phyloP scores from a whole-genome alignment of 345 rosid genomes.

The Cochlearia excelsa region DNA sequence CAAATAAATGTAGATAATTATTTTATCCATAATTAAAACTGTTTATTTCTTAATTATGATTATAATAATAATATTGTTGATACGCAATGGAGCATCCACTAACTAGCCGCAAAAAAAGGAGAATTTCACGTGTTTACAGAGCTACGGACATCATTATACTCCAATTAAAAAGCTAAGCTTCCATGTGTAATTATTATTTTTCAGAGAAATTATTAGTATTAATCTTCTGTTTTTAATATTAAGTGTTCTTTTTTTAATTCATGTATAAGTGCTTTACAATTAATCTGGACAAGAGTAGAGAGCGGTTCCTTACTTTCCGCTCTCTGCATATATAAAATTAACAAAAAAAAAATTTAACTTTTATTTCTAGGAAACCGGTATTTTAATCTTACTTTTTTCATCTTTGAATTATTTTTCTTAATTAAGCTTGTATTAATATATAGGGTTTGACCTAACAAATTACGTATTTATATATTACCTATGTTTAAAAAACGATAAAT shows the following conservation, averaged over 20 bases:
- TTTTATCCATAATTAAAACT: neutral
- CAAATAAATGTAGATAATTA: conserved; percentile 4
- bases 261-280: conserved; percentile 30
- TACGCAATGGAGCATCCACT: conserved; percentile 42
- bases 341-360: too few species aligned
- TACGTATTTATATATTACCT: neutral
- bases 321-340: conserved; percentile 15
- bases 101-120: conserved; percentile 44
- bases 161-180: conserved; percentile 40
- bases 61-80: conserved; percentile 30
- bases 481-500: too few species aligned
- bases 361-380: too few species aligned
- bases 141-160: conserved; percentile 42
- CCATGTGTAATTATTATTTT: conserved; percentile 35
- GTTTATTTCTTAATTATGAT: neutral
- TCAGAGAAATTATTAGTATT: conserved; percentile 2
- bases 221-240: conserved; percentile 1
- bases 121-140: conserved; percentile 39
- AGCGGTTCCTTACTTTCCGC: conserved; percentile 37
- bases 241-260: neutral
- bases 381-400: neutral
- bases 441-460: conserved; percentile 17
- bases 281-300: conserved; percentile 24
- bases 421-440: neutral
- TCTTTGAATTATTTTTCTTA: too few species aligned